phyloP scores from a whole-genome alignment of 2,329 filamentous ascomycete genomes.

The Penicillium sclerotigenum region DNA sequence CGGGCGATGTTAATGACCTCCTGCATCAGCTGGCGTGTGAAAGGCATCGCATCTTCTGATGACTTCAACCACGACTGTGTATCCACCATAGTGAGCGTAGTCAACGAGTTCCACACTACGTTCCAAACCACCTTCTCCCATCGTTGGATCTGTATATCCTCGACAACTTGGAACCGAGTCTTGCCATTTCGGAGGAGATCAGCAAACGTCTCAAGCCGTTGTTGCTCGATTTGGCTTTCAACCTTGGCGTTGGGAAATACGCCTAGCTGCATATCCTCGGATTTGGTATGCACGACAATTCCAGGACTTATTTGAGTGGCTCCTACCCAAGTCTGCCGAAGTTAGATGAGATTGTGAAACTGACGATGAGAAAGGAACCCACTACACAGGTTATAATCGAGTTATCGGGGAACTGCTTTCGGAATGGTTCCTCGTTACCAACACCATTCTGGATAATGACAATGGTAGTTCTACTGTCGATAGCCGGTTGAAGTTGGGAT shows the following conservation, averaged over 20 bases:
- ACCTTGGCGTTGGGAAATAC: conserved; percentile 45
- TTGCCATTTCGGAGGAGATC: conserved; percentile 42
- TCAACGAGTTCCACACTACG: conserved; percentile 43
- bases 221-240: conserved; percentile 31
- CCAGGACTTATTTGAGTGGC: conserved; percentile 52
- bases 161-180: conserved; percentile 38
- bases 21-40: conserved; percentile 42
- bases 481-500: conserved; percentile 31
- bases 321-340: conserved; percentile 46
- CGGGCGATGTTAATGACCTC: conserved; percentile 45
- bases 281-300: conserved; percentile 49
- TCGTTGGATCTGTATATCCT: conserved; percentile 38
- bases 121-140: conserved; percentile 47
- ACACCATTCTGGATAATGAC: conserved; percentile 44
- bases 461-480: conserved; percentile 39
- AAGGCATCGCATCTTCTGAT: conserved; percentile 37
- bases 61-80: conserved; percentile 45
- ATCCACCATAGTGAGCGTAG: conserved; percentile 43
- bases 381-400: conserved; percentile 45
- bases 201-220: conserved; percentile 43
- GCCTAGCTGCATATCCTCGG: conserved; percentile 56
- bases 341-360: neutral
- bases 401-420: conserved; percentile 29
- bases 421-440: conserved; percentile 42
- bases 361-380: conserved; percentile 18